Evolutionary conservation across 345 rosid genomes (phyloP), one percentile per base, ranked within the genome.

Genomic region (Triadica sebifera): DNA sequence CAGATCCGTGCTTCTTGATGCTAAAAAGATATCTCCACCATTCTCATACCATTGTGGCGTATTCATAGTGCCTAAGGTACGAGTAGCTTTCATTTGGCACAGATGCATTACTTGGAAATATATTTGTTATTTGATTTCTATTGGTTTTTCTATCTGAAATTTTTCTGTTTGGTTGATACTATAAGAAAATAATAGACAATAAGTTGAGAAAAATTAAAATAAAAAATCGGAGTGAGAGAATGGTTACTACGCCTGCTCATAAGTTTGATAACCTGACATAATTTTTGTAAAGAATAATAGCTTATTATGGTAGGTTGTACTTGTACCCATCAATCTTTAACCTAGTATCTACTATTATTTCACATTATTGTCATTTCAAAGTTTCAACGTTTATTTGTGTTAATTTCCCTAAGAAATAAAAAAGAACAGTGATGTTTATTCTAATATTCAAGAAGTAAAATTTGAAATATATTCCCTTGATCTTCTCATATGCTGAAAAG

Each of bases 51-150:
- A 87, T 68, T 92, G 89, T 80, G 98, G 91, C 17, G 89, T 92
- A 75, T 91, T 94, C 77, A 87, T 94, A 72, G 98, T 94, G 75
- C 97, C 98, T 12, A 94, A 91, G 96, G 98, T 93, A 77, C 62
- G 16, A 12, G 41, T 51, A 47, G 10, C 49, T 41, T 72, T 52
- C 39, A 1, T 73, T 41, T 61, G 19, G 43, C 51, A 56, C 56
- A 34, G 19, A 57, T 73, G 68, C 77, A 41, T 34, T 77, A 9
- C 45, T 47, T 67, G 20, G 53, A 6, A 50, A 22, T 15, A 17
- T 22, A 16, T 55, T 43, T 29, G 2, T 6, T 43, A 43, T 43
- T 43, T 43, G 5, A 7, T 38, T 55, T 55, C 59, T 55, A 38
- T 41, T 74, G 71, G 34, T 74, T 74, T 52, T 22, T 52, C 15